Percentiles rank a stretch among this genome's conserved stretches.
Conservation (phyloP, 1,284 basidiomycete genomes). For the Ceratobasidium sp. region DNA sequence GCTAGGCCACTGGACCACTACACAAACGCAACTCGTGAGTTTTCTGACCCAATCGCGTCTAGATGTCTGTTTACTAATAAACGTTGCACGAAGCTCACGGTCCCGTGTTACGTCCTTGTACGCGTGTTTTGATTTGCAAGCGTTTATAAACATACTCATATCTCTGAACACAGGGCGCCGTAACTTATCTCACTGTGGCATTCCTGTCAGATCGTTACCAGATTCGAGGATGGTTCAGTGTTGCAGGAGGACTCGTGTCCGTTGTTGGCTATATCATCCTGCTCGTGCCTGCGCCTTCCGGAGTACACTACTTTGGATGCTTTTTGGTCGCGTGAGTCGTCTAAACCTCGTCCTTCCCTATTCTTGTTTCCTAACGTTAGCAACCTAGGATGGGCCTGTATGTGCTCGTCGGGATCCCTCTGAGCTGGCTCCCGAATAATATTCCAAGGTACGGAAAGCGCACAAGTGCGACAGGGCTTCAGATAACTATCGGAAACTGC, state of each 20-base stretch:
- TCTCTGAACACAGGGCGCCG: not conserved
- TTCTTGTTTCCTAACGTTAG: not conserved
- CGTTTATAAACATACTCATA: not conserved
- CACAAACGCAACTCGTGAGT: slow-evolving; percentile 42
- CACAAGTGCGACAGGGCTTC: slow-evolving; percentile 46
- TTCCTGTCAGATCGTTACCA: slow-evolving; percentile 34
- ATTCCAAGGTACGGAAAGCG: slow-evolving; percentile 47
- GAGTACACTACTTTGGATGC: slow-evolving; percentile 44
- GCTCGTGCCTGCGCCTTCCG: slow-evolving; percentile 31
- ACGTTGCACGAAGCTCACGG: slow-evolving; percentile 33
- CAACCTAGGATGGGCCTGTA: slow-evolving; percentile 42
- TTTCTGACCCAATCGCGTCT: not conserved
- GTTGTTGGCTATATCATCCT: slow-evolving; percentile 47
- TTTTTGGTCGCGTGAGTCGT: slow-evolving; percentile 46
- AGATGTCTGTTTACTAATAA: too few relatives aligned
- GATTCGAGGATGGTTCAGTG: slow-evolving; percentile 28
- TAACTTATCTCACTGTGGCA: slow-evolving; percentile 33
- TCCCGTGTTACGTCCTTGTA: slow-evolving; percentile 47
- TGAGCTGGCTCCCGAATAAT: slow-evolving; percentile 47
- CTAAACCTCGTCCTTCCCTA: not conserved
- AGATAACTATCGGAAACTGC: slow-evolving; percentile 45
- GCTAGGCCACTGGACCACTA: slow-evolving; percentile 42
- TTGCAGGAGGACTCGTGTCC: slow-evolving; percentile 37
- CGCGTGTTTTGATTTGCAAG: not conserved
- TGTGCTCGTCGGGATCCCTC: slow-evolving; percentile 46